Percentiles rank a stretch among this genome's conserved stretches.
These are phyloP conservation scores for Podosphaera xanthii DNA, from an alignment of 2,329 filamentous ascomycete genomes.

Conservation along the genomic window DNA sequence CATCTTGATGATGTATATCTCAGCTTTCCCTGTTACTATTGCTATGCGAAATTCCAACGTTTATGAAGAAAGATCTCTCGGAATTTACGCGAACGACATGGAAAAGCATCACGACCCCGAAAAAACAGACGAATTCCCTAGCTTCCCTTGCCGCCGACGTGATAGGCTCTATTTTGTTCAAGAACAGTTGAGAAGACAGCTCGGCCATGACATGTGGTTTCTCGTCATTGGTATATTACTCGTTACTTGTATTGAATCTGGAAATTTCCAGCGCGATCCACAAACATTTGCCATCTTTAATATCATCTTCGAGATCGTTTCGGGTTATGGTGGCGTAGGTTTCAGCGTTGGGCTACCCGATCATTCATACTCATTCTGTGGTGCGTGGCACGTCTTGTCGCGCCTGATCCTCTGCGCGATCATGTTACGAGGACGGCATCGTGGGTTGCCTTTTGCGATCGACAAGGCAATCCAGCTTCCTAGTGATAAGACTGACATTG, in stretches of 20 bases:
- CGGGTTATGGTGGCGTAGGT: slow-evolving; percentile 38
- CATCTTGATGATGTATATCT: slow-evolving; percentile 44
- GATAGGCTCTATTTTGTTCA: slow-evolving; percentile 8
- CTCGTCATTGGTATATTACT: slow-evolving; percentile 36
- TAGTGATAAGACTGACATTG: neutral
- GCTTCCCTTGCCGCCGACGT: neutral
- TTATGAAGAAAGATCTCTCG: slow-evolving; percentile 46
- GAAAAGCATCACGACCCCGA: neutral
- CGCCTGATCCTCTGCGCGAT: slow-evolving; percentile 35
- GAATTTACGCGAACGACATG: slow-evolving; percentile 24
- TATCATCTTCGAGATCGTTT: slow-evolving; percentile 33
- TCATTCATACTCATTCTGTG: slow-evolving; percentile 30
- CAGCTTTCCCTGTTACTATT: slow-evolving; percentile 37
- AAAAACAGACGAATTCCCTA: neutral
- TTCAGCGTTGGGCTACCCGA: slow-evolving; percentile 32
- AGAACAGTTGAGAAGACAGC: slow-evolving; percentile 35
- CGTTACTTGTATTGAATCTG: slow-evolving; percentile 35
- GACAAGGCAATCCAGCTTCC: slow-evolving; percentile 29
- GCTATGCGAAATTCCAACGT: slow-evolving; percentile 47
- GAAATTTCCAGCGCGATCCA: slow-evolving; percentile 28
- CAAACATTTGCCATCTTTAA: slow-evolving; percentile 34
- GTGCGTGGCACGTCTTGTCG: slow-evolving; percentile 28
- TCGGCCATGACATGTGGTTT: slow-evolving; percentile 45
- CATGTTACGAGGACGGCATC: slow-evolving; percentile 31
- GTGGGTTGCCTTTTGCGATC: slow-evolving; percentile 31